Base-by-base conservation (phyloP, 208 protist genomes). In the Leishmania guyanensis region DNA sequence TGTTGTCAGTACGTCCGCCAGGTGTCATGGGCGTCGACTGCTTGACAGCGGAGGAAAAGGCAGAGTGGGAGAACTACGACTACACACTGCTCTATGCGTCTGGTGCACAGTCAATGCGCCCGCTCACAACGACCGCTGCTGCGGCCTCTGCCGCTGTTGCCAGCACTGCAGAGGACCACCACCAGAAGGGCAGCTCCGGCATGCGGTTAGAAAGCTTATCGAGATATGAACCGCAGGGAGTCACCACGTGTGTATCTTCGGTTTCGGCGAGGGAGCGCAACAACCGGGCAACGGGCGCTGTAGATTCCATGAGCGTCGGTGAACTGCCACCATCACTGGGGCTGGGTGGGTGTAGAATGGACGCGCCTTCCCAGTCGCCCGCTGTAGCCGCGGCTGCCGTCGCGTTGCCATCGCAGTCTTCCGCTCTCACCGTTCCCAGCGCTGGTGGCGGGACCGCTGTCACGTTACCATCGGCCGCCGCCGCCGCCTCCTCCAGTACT, bases 21-120 rank as follows among this genome's bases (percentile, higher is more conserved):
- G 80, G 78, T 22, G 82, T 86, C 73, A 86, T 86, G 82, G 82
- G 82, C n/a, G 78, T 86, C 39, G 78, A 79, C 56, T 75, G 78
- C 53, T 56, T 86, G n/a, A 86, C 82, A 0, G 29, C 36, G 56
- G 82, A 78, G 82, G 82, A 86, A 73, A 50, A 76, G 82, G 74
- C 33, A 29, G 82, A 86, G 74, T 86, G 82, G 82, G 82, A 86
- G 68, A 62, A 17, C 17, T 86, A 75, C 64, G 82, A 86, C 56
- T 86, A 86, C 78, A 81, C 78, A 14, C 29, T 77, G 43, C 78
- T 86, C 17, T 86, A 86, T 51, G 82, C 78, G 3, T 64, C 70
- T 54, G 65, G 39, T 70, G 51, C 78, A 8, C 72, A 79, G 16
- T 22, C 36, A 14, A 58, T 64, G 20, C 43, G 64, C 29, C 66